Base-by-base conservation (phyloP, 1,284 basidiomycete genomes). In the Ustilago nuda region DNA sequence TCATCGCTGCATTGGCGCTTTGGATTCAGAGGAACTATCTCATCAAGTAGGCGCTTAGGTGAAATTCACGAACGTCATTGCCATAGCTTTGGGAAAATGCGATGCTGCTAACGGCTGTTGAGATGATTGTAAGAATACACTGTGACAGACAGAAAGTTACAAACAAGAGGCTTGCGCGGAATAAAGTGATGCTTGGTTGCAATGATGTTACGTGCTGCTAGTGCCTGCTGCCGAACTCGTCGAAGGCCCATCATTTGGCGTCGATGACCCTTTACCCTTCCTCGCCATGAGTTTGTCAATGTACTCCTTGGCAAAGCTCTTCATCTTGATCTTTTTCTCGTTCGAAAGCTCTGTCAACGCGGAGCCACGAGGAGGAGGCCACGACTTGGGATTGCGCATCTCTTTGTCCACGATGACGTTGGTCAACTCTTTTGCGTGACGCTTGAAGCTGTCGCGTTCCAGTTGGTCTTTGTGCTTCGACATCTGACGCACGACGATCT, bases 391-490 rank as follows among this genome's bases (percentile, higher is more conserved):
- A 27, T 81, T 81, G 84, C 94, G 95, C 87, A 94, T 95, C 89
- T 99, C 97, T 87, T 97, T 98, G 65, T 94, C 92, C 17, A 92
- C 89, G 59, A 99, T 92, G 37, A 93, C 86, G 66, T 91, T 89
- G 0, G 95, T 93, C 65, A 94, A 88, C 92, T 98, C 94, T 84
- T 94, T 94, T 7, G 97, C 96, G 83, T 97, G 91, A 83, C 92
- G 92, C 89, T 99, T 99, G 89, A 99, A 98, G 59, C 89, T 87
- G 5, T 97, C 94, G 63, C 91, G 90, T 63, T 93, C 92, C 87
- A 98, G 89, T 66, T 91, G 88, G 64, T 92, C 89, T 76, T 91
- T 90, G 85, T 97, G 92, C 87, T 95, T 96, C 59, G 92, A 93
- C 93, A 98, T 94, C 69, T 89, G 91, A 84, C 91, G 92, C 45